Base-by-base conservation (phyloP, 2,329 filamentous ascomycete genomes). In the Stagonosporopsis chrysanthemi region DNA sequence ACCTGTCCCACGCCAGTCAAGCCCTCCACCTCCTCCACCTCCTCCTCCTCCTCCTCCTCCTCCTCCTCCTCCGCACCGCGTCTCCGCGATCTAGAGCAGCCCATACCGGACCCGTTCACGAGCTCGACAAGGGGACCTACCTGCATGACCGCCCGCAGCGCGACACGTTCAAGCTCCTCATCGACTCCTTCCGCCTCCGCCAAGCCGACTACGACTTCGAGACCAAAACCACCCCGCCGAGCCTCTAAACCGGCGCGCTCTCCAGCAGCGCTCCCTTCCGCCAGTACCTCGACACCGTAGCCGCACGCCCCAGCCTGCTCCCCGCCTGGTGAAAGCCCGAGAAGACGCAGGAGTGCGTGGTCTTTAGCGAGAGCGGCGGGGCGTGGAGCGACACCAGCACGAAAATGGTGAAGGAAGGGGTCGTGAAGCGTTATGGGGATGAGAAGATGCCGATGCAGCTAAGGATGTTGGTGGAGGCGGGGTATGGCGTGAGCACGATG, bases 181-280 rank as follows among this genome's bases (percentile, higher is more conserved):
- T 75, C 56, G 69, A 74, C 54, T 57, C 61, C 29, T 73, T 66
- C 57, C 68, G 69, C 40, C 61, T 73, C 38, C 65, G 65, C n/a
- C 54, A 65, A 36, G 57, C 46, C 19, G 70, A 62, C 22, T 55
- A 53, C 51, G 66, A 58, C 9, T 46, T 64, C 28, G 61, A 62
- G 31, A 39, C 55, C 45, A 55, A 63, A n/a, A 49, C n/a, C 6
- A 58, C 43, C 9, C 49, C 50, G 4, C 22, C 54, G 40, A 67
- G 63, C 54, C 40, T 70, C 28, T 69, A 70, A 36, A 53, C 44
- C 3, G 67, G 65, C 17, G 59, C 52, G 1, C 6, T 53, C 6
- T 52, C 54, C 26, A 66, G 62, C 58, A 58, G 64, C 35, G 46
- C 41, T 7, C 46, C 53, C 2, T 73, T 73, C 47, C 62, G 56